phyloP scores from a whole-genome alignment of 75 land plant genomes.

The Chamaecyparis obtusa region DNA sequence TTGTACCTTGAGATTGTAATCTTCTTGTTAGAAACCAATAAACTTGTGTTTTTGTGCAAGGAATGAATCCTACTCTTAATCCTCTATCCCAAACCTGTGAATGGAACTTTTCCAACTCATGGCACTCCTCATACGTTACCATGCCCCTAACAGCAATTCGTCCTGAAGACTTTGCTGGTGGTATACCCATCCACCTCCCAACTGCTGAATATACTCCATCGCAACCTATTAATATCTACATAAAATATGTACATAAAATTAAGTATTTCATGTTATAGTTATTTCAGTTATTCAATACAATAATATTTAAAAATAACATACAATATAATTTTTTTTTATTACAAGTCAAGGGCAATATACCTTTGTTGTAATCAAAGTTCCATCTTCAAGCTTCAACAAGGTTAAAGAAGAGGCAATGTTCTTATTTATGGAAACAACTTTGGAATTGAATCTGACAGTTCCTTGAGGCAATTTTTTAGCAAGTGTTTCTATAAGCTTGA shows the following conservation, averaged over 20 bases:
- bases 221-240: slow-evolving; percentile 50
- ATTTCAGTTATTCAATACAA: too few species aligned
- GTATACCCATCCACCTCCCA: slow-evolving; percentile 44
- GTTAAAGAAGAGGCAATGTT: neutral
- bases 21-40: slow-evolving; percentile 48
- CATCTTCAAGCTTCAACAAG: slow-evolving; percentile 36
- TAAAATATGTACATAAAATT: neutral
- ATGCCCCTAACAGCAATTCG: slow-evolving; percentile 40
- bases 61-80: slow-evolving; percentile 36
- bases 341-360: slow-evolving; percentile 8
- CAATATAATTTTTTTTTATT: too few species aligned
- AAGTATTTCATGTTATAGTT: too few species aligned
- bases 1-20: slow-evolving; percentile 1
- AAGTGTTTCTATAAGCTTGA: slow-evolving; percentile 41
- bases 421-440: slow-evolving; percentile 23
- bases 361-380: slow-evolving; percentile 37
- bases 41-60: slow-evolving; percentile 24
- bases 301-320: too few species aligned
- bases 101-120: slow-evolving; percentile 20
- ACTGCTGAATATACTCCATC: slow-evolving; percentile 68
- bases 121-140: slow-evolving; percentile 31
- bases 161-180: slow-evolving; percentile 22
- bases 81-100: slow-evolving; percentile 29
- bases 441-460: slow-evolving; percentile 39
- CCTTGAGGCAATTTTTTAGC: slow-evolving; percentile 44